These are phyloP conservation scores for Limonium bicolor DNA, from an alignment of 148 eudicot species.

Conservation along the genomic window DNA sequence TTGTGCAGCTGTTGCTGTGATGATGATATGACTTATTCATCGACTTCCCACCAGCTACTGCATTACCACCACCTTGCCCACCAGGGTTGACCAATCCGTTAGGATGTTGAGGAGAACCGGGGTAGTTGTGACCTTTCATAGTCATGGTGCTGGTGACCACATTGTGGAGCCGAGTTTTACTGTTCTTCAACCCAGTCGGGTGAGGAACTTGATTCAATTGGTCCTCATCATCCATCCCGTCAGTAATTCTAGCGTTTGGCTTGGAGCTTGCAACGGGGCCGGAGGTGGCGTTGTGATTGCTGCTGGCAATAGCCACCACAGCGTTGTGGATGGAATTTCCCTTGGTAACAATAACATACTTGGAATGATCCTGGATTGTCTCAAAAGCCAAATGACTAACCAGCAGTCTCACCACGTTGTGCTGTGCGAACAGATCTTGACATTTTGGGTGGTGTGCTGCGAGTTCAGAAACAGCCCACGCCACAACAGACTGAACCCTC, in stretches of 20 bases:
- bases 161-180: constrained; percentile 26
- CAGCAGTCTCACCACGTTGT: constrained; percentile 50
- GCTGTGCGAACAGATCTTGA: constrained; percentile 71
- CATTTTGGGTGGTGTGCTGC: constrained; percentile 45
- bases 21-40: background rate
- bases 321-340: constrained; percentile 25
- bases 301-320: constrained; percentile 31
- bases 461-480: constrained; percentile 86
- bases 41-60: background rate
- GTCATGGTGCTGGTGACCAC: constrained; percentile 26
- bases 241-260: no score
- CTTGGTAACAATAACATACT: constrained; percentile 35
- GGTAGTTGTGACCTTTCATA: background rate
- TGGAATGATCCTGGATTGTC: constrained; percentile 72
- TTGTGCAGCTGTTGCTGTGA: constrained; percentile 1
- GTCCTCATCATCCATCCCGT: constrained; percentile 28
- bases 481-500: constrained; percentile 84
- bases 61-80: background rate
- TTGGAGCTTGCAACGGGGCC: no score
- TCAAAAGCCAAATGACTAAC: constrained; percentile 86
- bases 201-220: constrained; percentile 19
- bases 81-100: background rate
- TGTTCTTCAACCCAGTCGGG: constrained; percentile 29
- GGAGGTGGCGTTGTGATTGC: background rate
- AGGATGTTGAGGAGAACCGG: background rate